Percentiles rank a stretch among this genome's conserved stretches.
These are phyloP conservation scores for Puccinia brachypodii DNA, from an alignment of 1,284 basidiomycete genomes.

Conservation along the genomic window DNA sequence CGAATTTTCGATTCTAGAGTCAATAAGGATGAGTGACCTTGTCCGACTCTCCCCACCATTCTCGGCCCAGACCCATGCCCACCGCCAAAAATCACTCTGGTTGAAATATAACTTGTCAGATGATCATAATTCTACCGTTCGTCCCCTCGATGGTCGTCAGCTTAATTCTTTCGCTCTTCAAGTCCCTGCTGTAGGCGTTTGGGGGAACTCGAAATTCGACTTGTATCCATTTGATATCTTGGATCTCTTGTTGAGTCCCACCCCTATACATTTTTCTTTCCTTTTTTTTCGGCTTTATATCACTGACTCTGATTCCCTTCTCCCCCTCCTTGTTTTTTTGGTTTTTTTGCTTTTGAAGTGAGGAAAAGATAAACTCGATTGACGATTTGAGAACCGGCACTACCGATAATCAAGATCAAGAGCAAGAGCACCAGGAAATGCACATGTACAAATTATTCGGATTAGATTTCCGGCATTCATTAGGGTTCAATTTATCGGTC, in stretches of 20 bases:
- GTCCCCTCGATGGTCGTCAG: background rate
- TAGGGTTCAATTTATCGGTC: background rate
- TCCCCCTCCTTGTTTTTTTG: background rate
- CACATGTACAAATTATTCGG: background rate
- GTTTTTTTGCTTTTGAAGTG: background rate
- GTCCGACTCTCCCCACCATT: background rate
- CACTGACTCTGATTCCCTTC: background rate
- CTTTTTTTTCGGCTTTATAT: background rate
- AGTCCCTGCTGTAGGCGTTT: background rate
- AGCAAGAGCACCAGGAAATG: background rate
- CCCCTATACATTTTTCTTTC: no score
- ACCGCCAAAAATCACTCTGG: background rate
- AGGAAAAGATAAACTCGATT: background rate
- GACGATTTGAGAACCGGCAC: background rate
- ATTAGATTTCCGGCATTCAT: background rate
- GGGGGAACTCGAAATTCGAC: background rate
- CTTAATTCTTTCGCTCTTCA: constrained; percentile 17
- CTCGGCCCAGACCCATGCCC: background rate
- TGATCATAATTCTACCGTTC: background rate
- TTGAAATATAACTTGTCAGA: background rate
- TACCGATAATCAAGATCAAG: background rate
- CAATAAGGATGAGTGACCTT: background rate
- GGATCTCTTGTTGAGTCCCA: constrained; percentile 17
- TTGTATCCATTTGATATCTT: background rate
- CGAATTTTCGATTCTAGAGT: background rate